These are phyloP conservation scores for Tephrocybe sp. DNA, from an alignment of 768 basidiomycete species.

Conservation along the genomic window DNA sequence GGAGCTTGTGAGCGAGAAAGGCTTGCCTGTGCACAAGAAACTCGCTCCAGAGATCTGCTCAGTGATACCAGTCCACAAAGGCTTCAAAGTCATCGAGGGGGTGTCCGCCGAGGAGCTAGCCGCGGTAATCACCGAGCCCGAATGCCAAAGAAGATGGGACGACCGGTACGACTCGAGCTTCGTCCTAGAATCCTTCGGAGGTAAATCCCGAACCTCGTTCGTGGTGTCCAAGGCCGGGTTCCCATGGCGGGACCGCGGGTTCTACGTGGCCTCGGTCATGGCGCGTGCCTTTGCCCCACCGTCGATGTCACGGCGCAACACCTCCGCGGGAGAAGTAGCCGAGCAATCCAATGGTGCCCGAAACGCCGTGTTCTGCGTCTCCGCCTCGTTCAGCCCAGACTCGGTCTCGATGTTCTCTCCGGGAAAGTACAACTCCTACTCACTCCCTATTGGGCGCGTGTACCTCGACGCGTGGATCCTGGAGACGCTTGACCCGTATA, in stretches of 20 bases:
- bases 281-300: conserved; percentile 54
- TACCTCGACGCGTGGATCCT: conserved; percentile 94
- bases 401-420: conserved; percentile 54
- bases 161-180: conserved; percentile 74
- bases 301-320: conserved; percentile 40
- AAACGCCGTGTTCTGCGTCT: conserved; percentile 78
- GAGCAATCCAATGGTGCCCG: conserved; percentile 41
- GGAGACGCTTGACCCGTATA: conserved; percentile 95
- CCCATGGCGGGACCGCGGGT: conserved; percentile 88
- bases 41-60: conserved; percentile 77
- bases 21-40: conserved; percentile 73
- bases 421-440: conserved; percentile 74
- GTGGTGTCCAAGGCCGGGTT: conserved; percentile 76
- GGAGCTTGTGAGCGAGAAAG: conserved; percentile 77
- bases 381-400: conserved; percentile 78
- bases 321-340: conserved; percentile 33
- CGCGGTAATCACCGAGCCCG: conserved; percentile 64
- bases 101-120: conserved; percentile 91
- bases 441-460: conserved; percentile 74
- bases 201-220: conserved; percentile 71
- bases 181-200: conserved; percentile 77
- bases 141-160: conserved; percentile 84
- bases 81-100: conserved; percentile 90
- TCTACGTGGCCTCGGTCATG: conserved; percentile 74
- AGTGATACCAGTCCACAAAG: conserved; percentile 81